phyloP scores from a whole-genome alignment of 2,329 filamentous ascomycete species.

The Colletotrichum paranaense region DNA sequence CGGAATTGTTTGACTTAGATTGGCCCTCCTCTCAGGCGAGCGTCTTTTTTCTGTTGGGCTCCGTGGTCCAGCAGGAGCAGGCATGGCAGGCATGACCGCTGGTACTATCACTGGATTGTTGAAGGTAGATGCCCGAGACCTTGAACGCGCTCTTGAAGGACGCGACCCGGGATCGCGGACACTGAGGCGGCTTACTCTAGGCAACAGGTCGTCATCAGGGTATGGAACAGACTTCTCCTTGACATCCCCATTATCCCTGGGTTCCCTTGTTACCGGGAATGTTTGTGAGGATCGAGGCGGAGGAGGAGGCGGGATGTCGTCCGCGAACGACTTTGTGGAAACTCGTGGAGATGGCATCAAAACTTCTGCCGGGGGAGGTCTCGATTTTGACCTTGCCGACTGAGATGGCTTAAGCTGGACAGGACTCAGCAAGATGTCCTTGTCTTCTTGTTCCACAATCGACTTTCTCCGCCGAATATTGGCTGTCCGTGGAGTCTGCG shows the following conservation, averaged over 20 bases:
- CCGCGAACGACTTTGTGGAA: slow-evolving; percentile 29
- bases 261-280: slow-evolving; percentile 40
- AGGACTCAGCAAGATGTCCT: slow-evolving; percentile 38
- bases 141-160: slow-evolving; percentile 30
- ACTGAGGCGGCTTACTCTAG: slow-evolving; percentile 37
- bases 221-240: slow-evolving; percentile 41
- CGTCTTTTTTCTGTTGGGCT: slow-evolving; percentile 40
- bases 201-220: slow-evolving; percentile 43
- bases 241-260: slow-evolving; percentile 23
- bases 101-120: slow-evolving; percentile 35
- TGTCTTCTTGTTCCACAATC: slow-evolving; percentile 49
- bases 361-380: slow-evolving; percentile 45
- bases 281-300: slow-evolving; percentile 44
- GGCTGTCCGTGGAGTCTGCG: slow-evolving; percentile 43
- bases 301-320: slow-evolving; percentile 31
- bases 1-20: neutral
- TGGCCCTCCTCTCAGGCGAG: slow-evolving; percentile 34
- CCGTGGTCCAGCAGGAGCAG: slow-evolving; percentile 36
- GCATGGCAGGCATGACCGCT: slow-evolving; percentile 38
- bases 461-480: slow-evolving; percentile 48
- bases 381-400: slow-evolving; percentile 45
- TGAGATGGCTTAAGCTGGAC: slow-evolving; percentile 36
- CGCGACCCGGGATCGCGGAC: slow-evolving; percentile 25
- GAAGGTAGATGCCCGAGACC: slow-evolving; percentile 43
- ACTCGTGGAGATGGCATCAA: slow-evolving; percentile 45